Percentiles rank a stretch among this genome's conserved stretches.
phyloP scores from a whole-genome alignment of 78 protist genomes.

The Dictyostelium firmibasis region DNA sequence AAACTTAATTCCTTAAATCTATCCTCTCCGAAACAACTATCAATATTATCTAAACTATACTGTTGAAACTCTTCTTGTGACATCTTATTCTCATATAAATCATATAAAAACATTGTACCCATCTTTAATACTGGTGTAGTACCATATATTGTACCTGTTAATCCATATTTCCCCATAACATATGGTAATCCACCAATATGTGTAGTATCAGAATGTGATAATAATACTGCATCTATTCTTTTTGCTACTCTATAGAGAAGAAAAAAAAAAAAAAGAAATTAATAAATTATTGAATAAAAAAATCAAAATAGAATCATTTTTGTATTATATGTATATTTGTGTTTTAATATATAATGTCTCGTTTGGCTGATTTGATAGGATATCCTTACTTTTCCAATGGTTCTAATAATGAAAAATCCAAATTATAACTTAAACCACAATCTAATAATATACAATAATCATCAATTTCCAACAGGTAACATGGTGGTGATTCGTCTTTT shows the following conservation, averaged over 20 bases:
- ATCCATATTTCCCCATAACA: conserved; percentile 73
- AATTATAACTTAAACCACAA: conserved; percentile 93
- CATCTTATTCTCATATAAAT: conserved; percentile 68
- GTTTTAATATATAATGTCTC: too few relatives aligned
- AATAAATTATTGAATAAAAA: too few relatives aligned
- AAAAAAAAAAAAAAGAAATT: not conserved
- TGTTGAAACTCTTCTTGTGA: conserved; percentile 58
- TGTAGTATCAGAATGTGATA: conserved; percentile 91
- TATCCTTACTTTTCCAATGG: conserved; percentile 41
- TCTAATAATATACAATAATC: conserved; percentile 93
- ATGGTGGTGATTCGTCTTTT: conserved; percentile 67
- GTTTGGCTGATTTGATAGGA: not conserved
- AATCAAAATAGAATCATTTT: too few relatives aligned
- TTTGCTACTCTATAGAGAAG: conserved; percentile 29
- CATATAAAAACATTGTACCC: conserved; percentile 94
- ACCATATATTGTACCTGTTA: conserved; percentile 87
- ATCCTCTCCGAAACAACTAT: conserved; percentile 74
- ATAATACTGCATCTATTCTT: conserved; percentile 88
- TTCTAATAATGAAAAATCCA: conserved; percentile 70
- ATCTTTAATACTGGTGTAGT: conserved; percentile 93
- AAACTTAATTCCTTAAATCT: conserved; percentile 78
- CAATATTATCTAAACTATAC: conserved; percentile 87
- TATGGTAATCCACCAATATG: conserved; percentile 96
- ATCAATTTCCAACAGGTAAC: conserved; percentile 91
- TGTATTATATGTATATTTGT: too few relatives aligned